Evolutionary conservation across 768 basidiomycete species (phyloP).

Genomic region (Sporobolomyces roseus): DNA sequence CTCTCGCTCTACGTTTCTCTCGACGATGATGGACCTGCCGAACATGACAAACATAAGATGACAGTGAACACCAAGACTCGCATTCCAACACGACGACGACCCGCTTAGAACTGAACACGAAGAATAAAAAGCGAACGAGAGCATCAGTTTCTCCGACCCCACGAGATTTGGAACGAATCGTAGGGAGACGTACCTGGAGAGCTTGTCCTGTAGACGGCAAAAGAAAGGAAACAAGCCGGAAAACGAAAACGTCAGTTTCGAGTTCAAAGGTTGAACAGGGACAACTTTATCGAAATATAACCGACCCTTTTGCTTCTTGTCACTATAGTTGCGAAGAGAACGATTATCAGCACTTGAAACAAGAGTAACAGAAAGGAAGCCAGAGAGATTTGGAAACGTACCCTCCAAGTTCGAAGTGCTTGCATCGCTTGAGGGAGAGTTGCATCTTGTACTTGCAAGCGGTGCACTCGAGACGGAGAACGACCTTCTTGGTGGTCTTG

Average conservation of each 20-base stretch:
- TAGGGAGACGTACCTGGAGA: too few species aligned
- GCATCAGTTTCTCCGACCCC: neutral
- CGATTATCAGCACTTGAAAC: neutral
- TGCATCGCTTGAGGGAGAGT: conserved; percentile 93
- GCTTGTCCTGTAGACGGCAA: too few species aligned
- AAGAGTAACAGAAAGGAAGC: neutral
- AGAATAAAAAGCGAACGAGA: neutral
- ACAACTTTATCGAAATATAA: conserved; percentile 53
- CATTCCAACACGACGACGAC: conserved; percentile 3
- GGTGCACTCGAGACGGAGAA: conserved; percentile 94
- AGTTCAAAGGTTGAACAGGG: too few species aligned
- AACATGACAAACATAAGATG: too few species aligned
- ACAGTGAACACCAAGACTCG: neutral
- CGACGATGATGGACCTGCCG: too few species aligned
- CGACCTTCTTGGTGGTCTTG: conserved; percentile 99
- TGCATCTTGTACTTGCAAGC: conserved; percentile 51
- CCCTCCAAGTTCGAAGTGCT: conserved; percentile 99
- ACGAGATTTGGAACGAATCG: neutral
- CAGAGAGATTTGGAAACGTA: conserved; percentile 2
- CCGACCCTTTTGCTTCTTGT: conserved; percentile 99
- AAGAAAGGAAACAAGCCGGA: neutral
- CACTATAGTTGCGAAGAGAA: conserved; percentile 47
- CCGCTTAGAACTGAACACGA: conserved; percentile 15
- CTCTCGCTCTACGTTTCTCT: too few species aligned
- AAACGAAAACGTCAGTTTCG: too few species aligned